Base-by-base conservation (phyloP, 2,329 filamentous ascomycete species). In the Claviceps quebecensis region DNA sequence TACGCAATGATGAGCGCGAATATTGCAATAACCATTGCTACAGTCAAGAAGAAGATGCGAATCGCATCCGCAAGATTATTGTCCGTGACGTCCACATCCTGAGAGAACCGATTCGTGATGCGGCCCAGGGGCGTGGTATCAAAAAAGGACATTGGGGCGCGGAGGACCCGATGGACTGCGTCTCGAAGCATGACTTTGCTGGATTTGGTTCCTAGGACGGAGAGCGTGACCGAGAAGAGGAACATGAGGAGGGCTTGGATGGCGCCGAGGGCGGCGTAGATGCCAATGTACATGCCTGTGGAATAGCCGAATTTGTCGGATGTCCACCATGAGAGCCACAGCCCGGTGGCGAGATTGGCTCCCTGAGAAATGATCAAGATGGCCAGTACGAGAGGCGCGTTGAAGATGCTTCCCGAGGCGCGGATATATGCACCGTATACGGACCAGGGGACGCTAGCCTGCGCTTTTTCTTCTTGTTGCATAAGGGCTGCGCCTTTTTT, bases 251-350 rank as follows among this genome's bases (percentile, higher is more conserved):
- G 22, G 0, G 84, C 86, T 60, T 95, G 87, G 0, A 72, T 58
- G 0, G 75, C 76, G 53, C 86, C 89, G 0, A 96, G 77, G 1
- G 72, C 84, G 4, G 86, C 86, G 51, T 83, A 84, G 13, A 78
- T 69, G 54, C 81, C 82, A 58, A 88, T 87, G 62, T 95, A 95
- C 29, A 75, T 68, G 1, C 83, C 87, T 13, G 72, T 78, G 0
- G 76, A 73, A 53, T 84, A 78, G 7, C 74, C 71, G 57, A 84
- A 95, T 62, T 85, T 83, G 64, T 88, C 69, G 1, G 86, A 87
- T 0, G 87, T 94, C 91, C 91, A 97, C 70, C 83, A 97, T 0
- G 89, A 93, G 1, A 97, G 77, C 91, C 91, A 97, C 51, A 97
- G 69, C 61, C 85, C 90, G 13, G 89, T 95, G 57, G 80, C 76